Conservation (phyloP, 805 yeast species). For the Kazachstania martiniae region DNA sequence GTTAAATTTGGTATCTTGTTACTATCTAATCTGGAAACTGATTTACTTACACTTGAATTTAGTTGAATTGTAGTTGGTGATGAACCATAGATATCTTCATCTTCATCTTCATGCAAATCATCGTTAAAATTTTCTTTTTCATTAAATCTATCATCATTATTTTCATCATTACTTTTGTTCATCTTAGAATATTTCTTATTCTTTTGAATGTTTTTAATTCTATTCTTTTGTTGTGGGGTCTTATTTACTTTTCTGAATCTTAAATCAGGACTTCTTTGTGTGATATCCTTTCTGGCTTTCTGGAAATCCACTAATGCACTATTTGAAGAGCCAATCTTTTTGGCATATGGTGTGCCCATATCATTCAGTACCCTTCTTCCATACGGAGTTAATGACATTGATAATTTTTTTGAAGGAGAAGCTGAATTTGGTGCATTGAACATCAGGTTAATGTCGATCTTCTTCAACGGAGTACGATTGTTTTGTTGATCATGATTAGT, state of each 20-base stretch:
- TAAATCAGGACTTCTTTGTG: constrained; percentile 8
- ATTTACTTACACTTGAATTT: constrained; percentile 25
- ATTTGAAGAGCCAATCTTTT: constrained; percentile 16
- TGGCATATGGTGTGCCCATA: constrained; percentile 23
- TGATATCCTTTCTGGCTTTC: constrained; percentile 21
- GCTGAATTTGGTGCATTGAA: constrained; percentile 18
- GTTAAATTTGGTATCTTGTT: constrained; percentile 12
- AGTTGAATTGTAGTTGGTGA: constrained; percentile 29
- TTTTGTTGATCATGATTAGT: constrained; percentile 1
- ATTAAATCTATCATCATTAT: constrained; percentile 1
- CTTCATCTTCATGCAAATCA: constrained; percentile 9
- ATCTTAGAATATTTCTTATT: constrained; percentile 1
- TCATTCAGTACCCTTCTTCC: constrained; percentile 25
- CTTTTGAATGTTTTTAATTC: background rate
- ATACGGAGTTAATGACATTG: constrained; percentile 25
- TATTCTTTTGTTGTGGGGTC: constrained; percentile 1
- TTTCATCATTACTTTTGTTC: constrained; percentile 1
- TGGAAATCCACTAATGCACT: constrained; percentile 27
- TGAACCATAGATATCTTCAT: constrained; percentile 21
- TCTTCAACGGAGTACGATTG: constrained; percentile 21
- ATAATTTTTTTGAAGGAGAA: constrained; percentile 23
- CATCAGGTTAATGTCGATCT: constrained; percentile 26
- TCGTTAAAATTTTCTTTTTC: constrained; percentile 1
- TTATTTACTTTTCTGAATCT: background rate
- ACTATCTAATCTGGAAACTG: constrained; percentile 13